phyloP scores from a whole-genome alignment of 1,139 yeast species.

The Scheffersomyces stambukii region DNA sequence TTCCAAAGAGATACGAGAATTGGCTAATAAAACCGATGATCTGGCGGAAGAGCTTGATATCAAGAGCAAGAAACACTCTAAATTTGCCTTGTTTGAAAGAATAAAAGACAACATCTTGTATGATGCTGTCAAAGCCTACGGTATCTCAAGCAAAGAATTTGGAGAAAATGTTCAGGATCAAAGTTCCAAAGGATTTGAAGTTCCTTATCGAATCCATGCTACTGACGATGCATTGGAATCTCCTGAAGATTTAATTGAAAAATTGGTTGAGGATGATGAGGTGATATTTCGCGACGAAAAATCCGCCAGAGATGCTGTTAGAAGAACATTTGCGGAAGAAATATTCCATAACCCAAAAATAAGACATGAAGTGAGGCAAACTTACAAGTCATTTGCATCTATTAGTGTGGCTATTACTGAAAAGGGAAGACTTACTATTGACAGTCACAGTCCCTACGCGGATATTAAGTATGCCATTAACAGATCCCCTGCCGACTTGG shows the following conservation, averaged over 20 bases:
- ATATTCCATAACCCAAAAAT: conserved; percentile 78
- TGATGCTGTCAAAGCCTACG: conserved; percentile 67
- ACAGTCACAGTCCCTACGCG: conserved; percentile 74
- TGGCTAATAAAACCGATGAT: conserved; percentile 14
- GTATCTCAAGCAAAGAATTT: conserved; percentile 72
- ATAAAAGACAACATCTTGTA: conserved; percentile 65
- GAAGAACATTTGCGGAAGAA: conserved; percentile 74
- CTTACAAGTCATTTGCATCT: conserved; percentile 63
- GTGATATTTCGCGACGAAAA: conserved; percentile 56
- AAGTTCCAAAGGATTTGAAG: conserved; percentile 39
- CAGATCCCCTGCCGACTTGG: conserved; percentile 71
- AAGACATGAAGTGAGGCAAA: conserved; percentile 69
- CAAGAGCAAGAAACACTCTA: conserved; percentile 58
- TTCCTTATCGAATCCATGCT: conserved; percentile 62
- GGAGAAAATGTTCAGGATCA: conserved; percentile 80
- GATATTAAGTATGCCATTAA: conserved; percentile 90
- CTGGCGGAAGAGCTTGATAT: conserved; percentile 9
- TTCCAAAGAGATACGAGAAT: conserved; percentile 62
- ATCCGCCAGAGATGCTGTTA: conserved; percentile 69
- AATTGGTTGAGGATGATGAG: conserved; percentile 50
- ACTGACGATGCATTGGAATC: conserved; percentile 67
- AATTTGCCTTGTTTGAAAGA: conserved; percentile 72
- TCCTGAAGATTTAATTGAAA: conserved; percentile 63
- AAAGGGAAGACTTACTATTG: conserved; percentile 81
- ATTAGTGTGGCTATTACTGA: conserved; percentile 79